Percentiles rank a stretch among this genome's conserved stretches.
phyloP scores from a whole-genome alignment of 2,329 filamentous ascomycete genomes.

The Cladosporium sp. region DNA sequence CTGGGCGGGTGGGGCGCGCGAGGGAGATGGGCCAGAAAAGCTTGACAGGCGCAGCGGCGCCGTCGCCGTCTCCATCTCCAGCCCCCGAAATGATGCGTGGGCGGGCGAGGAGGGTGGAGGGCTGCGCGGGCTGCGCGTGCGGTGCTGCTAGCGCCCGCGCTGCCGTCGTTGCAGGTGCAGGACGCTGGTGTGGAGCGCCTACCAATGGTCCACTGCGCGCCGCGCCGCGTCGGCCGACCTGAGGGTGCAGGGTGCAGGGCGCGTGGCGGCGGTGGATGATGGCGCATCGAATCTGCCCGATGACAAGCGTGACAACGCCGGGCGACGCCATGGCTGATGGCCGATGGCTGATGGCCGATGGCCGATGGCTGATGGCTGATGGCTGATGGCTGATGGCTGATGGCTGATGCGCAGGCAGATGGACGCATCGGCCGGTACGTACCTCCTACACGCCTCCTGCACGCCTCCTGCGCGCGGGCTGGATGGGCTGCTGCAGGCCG shows the following conservation, averaged over 20 bases:
- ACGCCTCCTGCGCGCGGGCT: neutral
- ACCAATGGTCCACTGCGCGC: neutral
- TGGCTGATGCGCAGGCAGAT: no score
- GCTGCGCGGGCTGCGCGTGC: neutral
- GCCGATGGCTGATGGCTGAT: neutral
- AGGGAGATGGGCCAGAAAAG: constrained; percentile 5
- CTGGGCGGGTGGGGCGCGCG: constrained; percentile 1
- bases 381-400: neutral
- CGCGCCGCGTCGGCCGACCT: neutral
- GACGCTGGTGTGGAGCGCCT: neutral
- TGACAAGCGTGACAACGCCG: constrained; percentile 7
- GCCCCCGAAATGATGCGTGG: neutral
- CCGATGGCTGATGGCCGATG: neutral
- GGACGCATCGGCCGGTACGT: no score
- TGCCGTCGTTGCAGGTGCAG: neutral
- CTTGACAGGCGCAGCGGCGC: constrained; percentile 6
- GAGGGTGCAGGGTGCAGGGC: neutral
- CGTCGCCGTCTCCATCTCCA: neutral
- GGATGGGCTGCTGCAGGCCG: neutral
- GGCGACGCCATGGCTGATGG: neutral
- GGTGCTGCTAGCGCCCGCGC: neutral
- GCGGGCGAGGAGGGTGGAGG: neutral
- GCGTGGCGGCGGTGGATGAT: no score
- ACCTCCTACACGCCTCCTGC: neutral
- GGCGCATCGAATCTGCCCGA: constrained; percentile 4